Evolutionary conservation across 768 basidiomycete species (phyloP), one percentile per base, ranked within the genome.

Genomic region (Neoboletus magnificus): DNA sequence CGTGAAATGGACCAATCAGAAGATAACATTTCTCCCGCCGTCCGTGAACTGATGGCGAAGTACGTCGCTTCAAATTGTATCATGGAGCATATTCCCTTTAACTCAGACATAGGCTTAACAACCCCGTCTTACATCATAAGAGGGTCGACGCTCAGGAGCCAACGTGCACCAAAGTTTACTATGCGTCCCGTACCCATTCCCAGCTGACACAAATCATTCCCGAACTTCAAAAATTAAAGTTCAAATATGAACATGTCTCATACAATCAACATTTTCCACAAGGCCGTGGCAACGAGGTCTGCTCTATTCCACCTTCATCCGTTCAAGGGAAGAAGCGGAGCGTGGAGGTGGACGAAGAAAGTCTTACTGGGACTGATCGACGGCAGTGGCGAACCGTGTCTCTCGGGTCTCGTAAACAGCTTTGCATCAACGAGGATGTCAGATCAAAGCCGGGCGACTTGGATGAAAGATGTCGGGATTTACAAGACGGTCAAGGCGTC

Each of bases 181-280:
- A 95, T 66, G 90, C 95, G 0, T 98, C 97, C 0, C 80, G 96
- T 32, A 99, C 96, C 1, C 96, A 99, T 72, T 95, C 95, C 2
- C 96, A 99, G 65, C 82, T 99, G 4, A 79, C 93, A 2, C 96
- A 99, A 69, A 79, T 98, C 4, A 77, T 94, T 18, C 87, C 89
- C 4, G 97, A 99, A 66, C 76, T 98, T 11, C 79, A 75, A 39
- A 88, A 84, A 62, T 81, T 96, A n/a, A 77, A 77, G 58, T 68
- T 94, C 67, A 67, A 72, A 18, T 49, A 74, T 46, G 51, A 72
- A 18, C 50, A 74, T 46, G 51, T 62, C 27, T 68, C 68, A 20
- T 48, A 56, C 27, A 36, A 33, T 36, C 37, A 54, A 4, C 42
- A 57, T 47, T 57, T 63, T n/a, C 57, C 72, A 12, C 60, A 55